These are phyloP conservation scores for Evansstolkia leycettana DNA, from an alignment of 495 filamentous ascomycete genomes.

Conservation along the genomic window DNA sequence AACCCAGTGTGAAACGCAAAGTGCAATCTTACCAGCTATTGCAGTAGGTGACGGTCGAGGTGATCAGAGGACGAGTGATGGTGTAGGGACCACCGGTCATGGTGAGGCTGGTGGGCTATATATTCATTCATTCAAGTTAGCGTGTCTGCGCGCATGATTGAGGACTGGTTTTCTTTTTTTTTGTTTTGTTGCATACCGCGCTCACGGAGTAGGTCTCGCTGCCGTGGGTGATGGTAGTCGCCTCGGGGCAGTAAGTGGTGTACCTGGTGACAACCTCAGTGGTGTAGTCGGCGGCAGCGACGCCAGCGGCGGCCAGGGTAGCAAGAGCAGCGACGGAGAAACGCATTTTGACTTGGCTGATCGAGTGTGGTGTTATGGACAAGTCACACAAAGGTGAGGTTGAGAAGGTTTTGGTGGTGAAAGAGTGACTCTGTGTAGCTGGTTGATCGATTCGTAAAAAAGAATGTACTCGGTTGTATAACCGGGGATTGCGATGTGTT, in stretches of 20 bases:
- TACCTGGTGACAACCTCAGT: constrained; percentile 70
- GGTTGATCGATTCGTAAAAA: constrained; percentile 19
- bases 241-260: constrained; percentile 76
- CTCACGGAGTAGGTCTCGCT: constrained; percentile 69
- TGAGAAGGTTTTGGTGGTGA: constrained; percentile 13
- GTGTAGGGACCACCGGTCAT: constrained; percentile 50
- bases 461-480: constrained; percentile 42
- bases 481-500: constrained; percentile 10
- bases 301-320: constrained; percentile 50
- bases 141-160: too few relatives aligned
- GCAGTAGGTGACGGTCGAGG: constrained; percentile 52
- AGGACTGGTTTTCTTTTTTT: not conserved
- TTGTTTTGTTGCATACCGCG: constrained; percentile 33
- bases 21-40: constrained; percentile 41
- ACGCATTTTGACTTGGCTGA: constrained; percentile 63
- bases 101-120: constrained; percentile 62
- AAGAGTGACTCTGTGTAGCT: constrained; percentile 7
- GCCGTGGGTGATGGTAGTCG: constrained; percentile 59
- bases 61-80: constrained; percentile 56
- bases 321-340: constrained; percentile 65
- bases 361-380: constrained; percentile 2
- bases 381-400: constrained; percentile 2
- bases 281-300: constrained; percentile 41
- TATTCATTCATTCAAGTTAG: constrained; percentile 4
- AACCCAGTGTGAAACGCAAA: too few relatives aligned